Evolutionary conservation across 2,329 filamentous ascomycete species (phyloP).

Genomic region (Aspergillus sp.): DNA sequence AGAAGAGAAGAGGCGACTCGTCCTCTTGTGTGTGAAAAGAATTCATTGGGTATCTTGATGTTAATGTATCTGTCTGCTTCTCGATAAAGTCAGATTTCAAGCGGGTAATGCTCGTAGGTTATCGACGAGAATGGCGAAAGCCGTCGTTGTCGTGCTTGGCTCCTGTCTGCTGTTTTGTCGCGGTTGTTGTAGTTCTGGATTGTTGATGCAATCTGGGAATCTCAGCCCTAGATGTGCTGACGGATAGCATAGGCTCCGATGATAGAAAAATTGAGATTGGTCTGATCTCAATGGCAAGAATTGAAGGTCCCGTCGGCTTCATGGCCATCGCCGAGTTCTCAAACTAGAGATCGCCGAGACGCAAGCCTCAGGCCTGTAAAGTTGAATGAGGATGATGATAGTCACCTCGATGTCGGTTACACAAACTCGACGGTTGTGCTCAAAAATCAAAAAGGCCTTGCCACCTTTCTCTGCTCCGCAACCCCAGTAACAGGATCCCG

Average conservation of each 20-base stretch:
- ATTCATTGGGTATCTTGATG: slow-evolving; percentile 16
- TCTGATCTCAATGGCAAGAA: background rate
- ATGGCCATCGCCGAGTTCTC: background rate
- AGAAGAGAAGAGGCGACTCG: background rate
- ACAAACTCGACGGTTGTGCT: slow-evolving; percentile 14
- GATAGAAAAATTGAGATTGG: background rate
- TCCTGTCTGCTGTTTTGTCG: background rate
- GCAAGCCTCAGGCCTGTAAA: background rate
- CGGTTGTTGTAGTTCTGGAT: background rate
- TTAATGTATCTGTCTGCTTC: background rate
- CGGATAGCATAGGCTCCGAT: background rate
- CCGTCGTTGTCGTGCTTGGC: background rate
- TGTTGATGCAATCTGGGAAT: background rate
- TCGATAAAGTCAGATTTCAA: background rate
- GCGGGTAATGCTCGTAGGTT: too few relatives aligned
- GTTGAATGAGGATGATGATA: background rate
- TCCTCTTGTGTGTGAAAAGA: background rate
- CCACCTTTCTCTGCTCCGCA: slow-evolving; percentile 85
- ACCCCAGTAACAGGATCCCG: slow-evolving; percentile 77
- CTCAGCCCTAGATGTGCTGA: background rate
- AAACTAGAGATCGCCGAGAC: background rate
- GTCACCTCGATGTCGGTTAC: too few relatives aligned
- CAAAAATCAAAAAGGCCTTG: slow-evolving; percentile 76
- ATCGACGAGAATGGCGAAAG: background rate
- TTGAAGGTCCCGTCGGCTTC: background rate